Evolutionary conservation across 805 yeast genomes (phyloP), one percentile per base, ranked within the genome.

Genomic region (Lipomyces sp.): DNA sequence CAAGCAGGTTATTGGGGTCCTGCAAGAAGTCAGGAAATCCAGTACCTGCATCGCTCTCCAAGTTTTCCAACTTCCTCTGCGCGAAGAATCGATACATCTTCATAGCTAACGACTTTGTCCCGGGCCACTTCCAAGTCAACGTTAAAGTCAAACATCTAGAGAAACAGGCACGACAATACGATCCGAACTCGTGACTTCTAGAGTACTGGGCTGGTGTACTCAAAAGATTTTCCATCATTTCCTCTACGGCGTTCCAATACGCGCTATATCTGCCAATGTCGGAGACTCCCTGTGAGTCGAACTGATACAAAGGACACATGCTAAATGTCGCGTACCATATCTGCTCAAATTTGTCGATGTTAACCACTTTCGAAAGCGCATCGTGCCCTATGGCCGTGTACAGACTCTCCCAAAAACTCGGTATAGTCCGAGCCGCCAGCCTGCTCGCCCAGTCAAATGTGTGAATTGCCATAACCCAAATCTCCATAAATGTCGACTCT

Each of bases 1-100:
- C 70, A 18, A 72, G 57, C 11, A 53, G 57, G 3, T 42, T 60
- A 35, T 64, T 58, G 30, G 37, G 54, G 39, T 70, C 66, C 29
- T 59, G 62, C 24, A 73, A 35, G 59, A 73, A 73, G 48, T 70
- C 73, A 2, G 75, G 75, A 55, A 73, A 70, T 15, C 69, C 71
- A 2, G 61, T 48, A 11, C 57, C 58, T 34, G 42, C 18, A 13
- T 64, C 69, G 30, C 48, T 42, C 24, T 69, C 74, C 18, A 72
- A 45, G 55, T 70, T 71, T 32, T 64, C 71, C 10, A 72, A 51
- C 35, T 61, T 70, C 3, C 72, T 48, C n/a, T 29, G 50, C 1
- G 73, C 65, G 42, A 72, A 72, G 48, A 71, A 72, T 18, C 66
- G 56, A 48, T 69, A 72, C 63, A 72, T 61, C 18, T 39, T 59